A percentile compares a stretch with the other conserved stretches of the same genome.
Conservation (phyloP, 2,329 filamentous ascomycete species). For the Sordariomycetes sp. region DNA sequence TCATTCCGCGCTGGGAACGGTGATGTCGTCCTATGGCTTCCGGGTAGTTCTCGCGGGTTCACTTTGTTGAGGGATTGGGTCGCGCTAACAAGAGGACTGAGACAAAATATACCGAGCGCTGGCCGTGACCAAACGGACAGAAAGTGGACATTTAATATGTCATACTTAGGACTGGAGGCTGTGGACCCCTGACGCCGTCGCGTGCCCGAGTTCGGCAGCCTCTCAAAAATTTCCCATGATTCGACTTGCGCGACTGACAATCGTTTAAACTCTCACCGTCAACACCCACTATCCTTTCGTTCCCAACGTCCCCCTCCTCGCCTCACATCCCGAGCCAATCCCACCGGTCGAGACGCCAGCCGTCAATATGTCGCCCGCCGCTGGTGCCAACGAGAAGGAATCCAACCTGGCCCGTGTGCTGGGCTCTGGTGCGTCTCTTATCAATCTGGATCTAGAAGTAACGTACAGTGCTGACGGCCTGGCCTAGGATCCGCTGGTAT, state of each 20-base stretch:
- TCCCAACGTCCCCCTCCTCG: not conserved
- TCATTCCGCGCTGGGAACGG: too few species aligned
- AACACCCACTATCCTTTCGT: too few species aligned
- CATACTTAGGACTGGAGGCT: too few species aligned
- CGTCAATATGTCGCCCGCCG: conserved; percentile 49
- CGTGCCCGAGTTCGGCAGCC: conserved; percentile 9
- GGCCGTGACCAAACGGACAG: too few species aligned
- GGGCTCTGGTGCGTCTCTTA: conserved; percentile 72
- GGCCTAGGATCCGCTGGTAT: conserved; percentile 80
- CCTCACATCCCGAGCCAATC: not conserved
- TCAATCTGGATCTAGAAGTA: not conserved
- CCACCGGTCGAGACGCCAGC: not conserved
- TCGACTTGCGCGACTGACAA: too few species aligned
- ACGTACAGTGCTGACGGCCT: conserved; percentile 1
- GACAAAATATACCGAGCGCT: too few species aligned
- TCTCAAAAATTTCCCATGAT: conserved; percentile 10
- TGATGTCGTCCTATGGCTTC: too few species aligned
- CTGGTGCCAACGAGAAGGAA: conserved; percentile 59
- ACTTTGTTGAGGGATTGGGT: too few species aligned
- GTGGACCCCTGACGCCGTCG: conserved; percentile 3
- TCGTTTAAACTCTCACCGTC: too few species aligned
- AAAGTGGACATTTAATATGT: too few species aligned
- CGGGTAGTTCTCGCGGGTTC: too few species aligned
- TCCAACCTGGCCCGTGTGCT: conserved; percentile 80
- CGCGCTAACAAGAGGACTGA: too few species aligned